A percentile compares a stretch with the other conserved stretches of the same genome.
Conservation (phyloP, 257 asterid species). For the Salvia rosmarinus region DNA sequence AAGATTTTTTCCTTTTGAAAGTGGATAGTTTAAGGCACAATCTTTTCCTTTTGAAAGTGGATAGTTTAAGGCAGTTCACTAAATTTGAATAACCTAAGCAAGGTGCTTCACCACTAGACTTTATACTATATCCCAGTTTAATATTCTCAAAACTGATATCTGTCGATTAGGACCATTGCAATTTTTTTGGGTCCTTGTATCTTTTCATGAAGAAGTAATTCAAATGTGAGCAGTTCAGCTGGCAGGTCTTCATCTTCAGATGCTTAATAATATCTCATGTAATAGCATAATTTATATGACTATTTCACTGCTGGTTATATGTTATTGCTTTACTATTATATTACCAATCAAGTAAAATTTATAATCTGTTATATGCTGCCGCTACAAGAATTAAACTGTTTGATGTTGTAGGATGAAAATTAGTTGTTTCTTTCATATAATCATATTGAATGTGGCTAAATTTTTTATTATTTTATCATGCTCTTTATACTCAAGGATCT, state of each 20-base stretch:
- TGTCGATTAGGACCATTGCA: constrained; percentile 5
- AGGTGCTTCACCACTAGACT: constrained; percentile 23
- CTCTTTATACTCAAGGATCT: constrained; percentile 16
- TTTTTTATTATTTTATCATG: neutral
- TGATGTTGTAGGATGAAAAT: neutral
- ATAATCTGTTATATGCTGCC: neutral
- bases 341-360: constrained; percentile 20
- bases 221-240: neutral
- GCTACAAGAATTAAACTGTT: constrained; percentile 1
- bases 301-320: constrained; percentile 23
- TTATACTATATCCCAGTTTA: neutral
- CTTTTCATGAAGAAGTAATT: neutral
- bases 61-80: constrained; percentile 12
- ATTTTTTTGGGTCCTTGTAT: constrained; percentile 2
- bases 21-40: constrained; percentile 6
- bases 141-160: constrained; percentile 20
- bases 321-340: constrained; percentile 3
- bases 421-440: neutral
- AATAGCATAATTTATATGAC: constrained; percentile 13
- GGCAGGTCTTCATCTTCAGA: constrained; percentile 14
- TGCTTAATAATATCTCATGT: neutral
- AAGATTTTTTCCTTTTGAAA: constrained; percentile 12
- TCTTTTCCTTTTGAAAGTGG: constrained; percentile 15
- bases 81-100: neutral
- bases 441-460: constrained; percentile 11